phyloP scores from a whole-genome alignment of 1,284 basidiomycete species.

The Agaricales sp. region DNA sequence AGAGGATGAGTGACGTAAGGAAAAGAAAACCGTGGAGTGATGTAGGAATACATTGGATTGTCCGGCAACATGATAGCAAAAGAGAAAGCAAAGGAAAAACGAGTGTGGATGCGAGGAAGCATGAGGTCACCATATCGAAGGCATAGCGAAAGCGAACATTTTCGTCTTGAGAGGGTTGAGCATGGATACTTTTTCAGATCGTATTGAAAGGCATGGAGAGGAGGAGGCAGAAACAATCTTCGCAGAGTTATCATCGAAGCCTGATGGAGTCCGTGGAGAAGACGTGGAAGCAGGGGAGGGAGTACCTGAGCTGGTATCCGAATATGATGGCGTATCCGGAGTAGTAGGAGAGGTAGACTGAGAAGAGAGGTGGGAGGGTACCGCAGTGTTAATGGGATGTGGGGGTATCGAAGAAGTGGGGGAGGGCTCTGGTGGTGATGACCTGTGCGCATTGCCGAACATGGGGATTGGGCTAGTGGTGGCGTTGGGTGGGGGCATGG shows the following conservation, averaged over 20 bases:
- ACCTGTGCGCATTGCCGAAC: slow-evolving; percentile 31
- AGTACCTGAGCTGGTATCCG: slow-evolving; percentile 35
- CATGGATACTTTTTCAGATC: slow-evolving; percentile 16
- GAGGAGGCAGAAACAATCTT: slow-evolving; percentile 34
- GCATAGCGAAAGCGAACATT: slow-evolving; percentile 38
- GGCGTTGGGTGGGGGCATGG: slow-evolving; percentile 41
- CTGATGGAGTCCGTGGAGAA: slow-evolving; percentile 42
- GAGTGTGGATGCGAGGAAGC: no score
- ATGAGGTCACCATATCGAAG: slow-evolving; percentile 37
- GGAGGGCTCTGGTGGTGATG: slow-evolving; percentile 22
- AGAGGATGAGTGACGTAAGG: no score
- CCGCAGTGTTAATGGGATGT: slow-evolving; percentile 14
- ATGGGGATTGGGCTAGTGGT: slow-evolving; percentile 34
- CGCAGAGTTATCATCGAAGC: slow-evolving; percentile 32
- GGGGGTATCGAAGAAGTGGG: slow-evolving; percentile 11
- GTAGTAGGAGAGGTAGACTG: slow-evolving; percentile 25
- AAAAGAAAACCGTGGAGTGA: no score
- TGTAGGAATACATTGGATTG: no score
- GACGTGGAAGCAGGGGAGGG: slow-evolving; percentile 45
- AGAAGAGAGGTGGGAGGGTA: slow-evolving; percentile 17
- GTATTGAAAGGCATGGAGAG: slow-evolving; percentile 22
- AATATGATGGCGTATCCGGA: slow-evolving; percentile 33
- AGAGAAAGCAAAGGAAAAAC: no score
- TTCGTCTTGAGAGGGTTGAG: slow-evolving; percentile 26
- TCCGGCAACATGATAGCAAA: no score